Evolutionary conservation across 2,329 filamentous ascomycete genomes (phyloP).

Genomic region (Dothistroma septosporum): DNA sequence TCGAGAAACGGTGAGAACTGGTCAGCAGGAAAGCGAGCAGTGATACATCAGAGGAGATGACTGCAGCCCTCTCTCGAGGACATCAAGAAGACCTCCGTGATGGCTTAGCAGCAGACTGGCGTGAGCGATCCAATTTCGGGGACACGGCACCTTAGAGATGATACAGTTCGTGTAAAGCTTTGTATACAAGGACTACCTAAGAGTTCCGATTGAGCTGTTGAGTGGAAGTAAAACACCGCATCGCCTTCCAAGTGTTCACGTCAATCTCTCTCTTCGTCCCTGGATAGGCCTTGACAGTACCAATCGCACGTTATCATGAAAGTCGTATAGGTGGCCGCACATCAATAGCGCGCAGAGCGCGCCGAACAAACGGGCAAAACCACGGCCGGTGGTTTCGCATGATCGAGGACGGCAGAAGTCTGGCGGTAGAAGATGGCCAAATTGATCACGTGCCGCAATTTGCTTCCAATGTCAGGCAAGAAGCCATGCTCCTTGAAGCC

Average conservation of each 20-base stretch:
- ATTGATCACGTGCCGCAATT: conserved; percentile 26
- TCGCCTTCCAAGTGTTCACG: not conserved
- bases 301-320: not conserved
- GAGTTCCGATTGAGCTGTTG: not conserved
- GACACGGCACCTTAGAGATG: not conserved
- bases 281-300: not conserved
- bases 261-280: not conserved
- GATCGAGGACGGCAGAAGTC: conserved; percentile 23
- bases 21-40: not conserved
- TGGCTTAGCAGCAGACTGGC: not conserved
- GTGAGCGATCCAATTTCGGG: not conserved
- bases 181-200: not conserved
- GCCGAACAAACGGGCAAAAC: not conserved
- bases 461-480: conserved; percentile 29
- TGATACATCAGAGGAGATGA: not conserved
- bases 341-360: not conserved
- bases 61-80: not conserved
- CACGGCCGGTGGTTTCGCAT: conserved; percentile 17
- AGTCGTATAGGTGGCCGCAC: not conserved
- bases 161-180: conserved; percentile 2
- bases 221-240: not conserved
- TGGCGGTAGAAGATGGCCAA: conserved; percentile 28
- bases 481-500: conserved; percentile 31
- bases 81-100: not conserved
- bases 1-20: not conserved